Conservation (phyloP, 495 filamentous ascomycete species). For the Corynascus novoguineensis region DNA sequence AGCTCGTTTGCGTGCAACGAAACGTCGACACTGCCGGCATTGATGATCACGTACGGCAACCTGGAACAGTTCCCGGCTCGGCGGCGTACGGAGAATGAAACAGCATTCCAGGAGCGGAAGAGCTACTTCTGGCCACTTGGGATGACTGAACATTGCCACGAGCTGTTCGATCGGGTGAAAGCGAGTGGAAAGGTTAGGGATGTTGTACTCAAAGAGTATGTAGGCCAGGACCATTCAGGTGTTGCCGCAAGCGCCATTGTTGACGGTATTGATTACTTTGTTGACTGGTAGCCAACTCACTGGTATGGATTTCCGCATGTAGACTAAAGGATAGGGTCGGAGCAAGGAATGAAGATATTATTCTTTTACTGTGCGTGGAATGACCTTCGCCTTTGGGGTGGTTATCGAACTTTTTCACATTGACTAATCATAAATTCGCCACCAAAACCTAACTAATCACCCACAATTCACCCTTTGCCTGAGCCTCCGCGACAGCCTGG, state of each 20-base stretch:
- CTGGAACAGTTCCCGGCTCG: slow-evolving; percentile 21
- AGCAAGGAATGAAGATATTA: too few relatives aligned
- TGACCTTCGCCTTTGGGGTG: too few relatives aligned
- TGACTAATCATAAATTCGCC: too few relatives aligned
- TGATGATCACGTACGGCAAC: slow-evolving; percentile 18
- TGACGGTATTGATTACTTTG: slow-evolving; percentile 27
- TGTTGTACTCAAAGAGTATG: slow-evolving; percentile 22
- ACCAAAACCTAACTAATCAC: slow-evolving; percentile 10
- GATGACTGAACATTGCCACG: slow-evolving; percentile 19
- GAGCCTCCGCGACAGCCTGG: slow-evolving; percentile 27
- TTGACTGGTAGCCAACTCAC: slow-evolving; percentile 21
- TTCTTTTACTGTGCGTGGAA: too few relatives aligned
- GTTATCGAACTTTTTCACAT: too few relatives aligned
- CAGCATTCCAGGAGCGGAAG: slow-evolving; percentile 17
- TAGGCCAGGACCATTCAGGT: slow-evolving; percentile 20
- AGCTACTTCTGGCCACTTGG: background rate
- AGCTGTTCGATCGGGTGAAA: slow-evolving; percentile 18
- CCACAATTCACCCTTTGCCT: slow-evolving; percentile 25
- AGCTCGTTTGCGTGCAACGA: background rate
- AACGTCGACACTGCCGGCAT: background rate
- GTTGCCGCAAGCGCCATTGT: slow-evolving; percentile 22
- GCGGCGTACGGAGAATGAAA: slow-evolving; percentile 20
- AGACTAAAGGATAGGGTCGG: too few relatives aligned
- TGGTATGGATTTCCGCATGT: too few relatives aligned
- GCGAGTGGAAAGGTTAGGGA: slow-evolving; percentile 19